A percentile compares a stretch with the other conserved stretches of the same genome.
Conservation (phyloP, 2,329 filamentous ascomycete genomes). For the Colletotrichum sp. region DNA sequence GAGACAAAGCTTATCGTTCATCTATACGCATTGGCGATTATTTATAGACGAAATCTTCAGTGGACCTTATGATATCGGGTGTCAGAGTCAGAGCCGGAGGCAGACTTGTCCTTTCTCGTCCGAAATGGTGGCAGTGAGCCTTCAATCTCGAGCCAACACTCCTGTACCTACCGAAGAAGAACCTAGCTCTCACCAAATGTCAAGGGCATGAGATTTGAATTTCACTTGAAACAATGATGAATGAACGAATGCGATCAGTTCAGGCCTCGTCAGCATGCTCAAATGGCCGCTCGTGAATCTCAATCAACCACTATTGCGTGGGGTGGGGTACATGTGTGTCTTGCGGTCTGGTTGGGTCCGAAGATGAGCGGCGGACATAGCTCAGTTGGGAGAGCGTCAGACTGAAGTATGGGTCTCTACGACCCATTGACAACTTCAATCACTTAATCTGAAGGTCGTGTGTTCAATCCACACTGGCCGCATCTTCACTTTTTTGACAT, state of each 20-base stretch:
- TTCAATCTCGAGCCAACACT: neutral
- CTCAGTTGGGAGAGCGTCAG: conserved; percentile 21
- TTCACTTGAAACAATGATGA: neutral
- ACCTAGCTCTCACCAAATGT: neutral
- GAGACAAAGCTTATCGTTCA: neutral
- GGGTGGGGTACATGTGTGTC: neutral
- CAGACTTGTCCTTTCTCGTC: neutral
- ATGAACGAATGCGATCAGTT: rapidly evolving
- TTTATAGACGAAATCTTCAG: neutral
- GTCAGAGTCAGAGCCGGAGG: neutral
- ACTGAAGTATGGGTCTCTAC: conserved; percentile 6
- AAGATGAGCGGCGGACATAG: conserved; percentile 17
- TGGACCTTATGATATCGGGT: neutral
- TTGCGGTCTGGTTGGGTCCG: rapidly evolving
- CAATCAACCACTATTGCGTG: neutral
- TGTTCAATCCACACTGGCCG: conserved; percentile 21
- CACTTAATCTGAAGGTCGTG: conserved; percentile 18
- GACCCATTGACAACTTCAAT: conserved; percentile 12
- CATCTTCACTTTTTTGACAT: conserved; percentile 8
- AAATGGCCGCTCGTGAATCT: neutral
- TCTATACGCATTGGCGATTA: neutral
- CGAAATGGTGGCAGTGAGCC: neutral
- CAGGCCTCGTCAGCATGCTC: neutral
- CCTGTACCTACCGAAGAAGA: neutral
- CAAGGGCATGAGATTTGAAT: neutral